Percentiles rank a stretch among this genome's conserved stretches.
Conservation (phyloP, 1,284 basidiomycete species). For the Xerocomus nothofagi region DNA sequence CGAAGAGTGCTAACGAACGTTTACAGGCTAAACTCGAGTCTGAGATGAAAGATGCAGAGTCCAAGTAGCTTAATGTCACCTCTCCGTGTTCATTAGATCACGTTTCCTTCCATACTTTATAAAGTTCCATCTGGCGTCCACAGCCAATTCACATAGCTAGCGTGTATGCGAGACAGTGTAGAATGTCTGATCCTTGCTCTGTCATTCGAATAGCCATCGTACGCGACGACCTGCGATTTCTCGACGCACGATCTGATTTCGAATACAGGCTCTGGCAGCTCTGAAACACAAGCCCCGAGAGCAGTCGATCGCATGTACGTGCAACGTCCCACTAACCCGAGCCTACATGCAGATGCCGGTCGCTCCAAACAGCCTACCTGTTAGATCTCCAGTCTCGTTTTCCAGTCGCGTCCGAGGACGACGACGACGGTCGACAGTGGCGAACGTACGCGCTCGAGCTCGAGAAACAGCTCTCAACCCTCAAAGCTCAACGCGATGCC, state of each 20-base stretch:
- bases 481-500: slow-evolving; percentile 22
- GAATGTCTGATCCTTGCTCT: slow-evolving; percentile 20
- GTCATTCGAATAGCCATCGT: slow-evolving; percentile 29
- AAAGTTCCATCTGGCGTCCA: too few species aligned
- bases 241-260: not conserved
- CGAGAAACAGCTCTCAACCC: slow-evolving; percentile 23
- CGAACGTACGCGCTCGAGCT: slow-evolving; percentile 31
- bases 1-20: slow-evolving; percentile 18
- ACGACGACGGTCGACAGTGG: slow-evolving; percentile 17
- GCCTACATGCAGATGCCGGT: not conserved
- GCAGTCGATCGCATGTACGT: slow-evolving; percentile 26
- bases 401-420: slow-evolving; percentile 6
- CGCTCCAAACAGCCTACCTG: slow-evolving; percentile 27
- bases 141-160: not conserved
- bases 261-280: slow-evolving; percentile 23
- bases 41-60: slow-evolving; percentile 24
- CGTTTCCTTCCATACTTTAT: not conserved
- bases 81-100: slow-evolving; percentile 11
- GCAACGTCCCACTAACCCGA: not conserved
- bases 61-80: slow-evolving; percentile 19
- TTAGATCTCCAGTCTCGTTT: slow-evolving; percentile 31
- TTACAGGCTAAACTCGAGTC: slow-evolving; percentile 32
- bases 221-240: not conserved
- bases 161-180: not conserved
- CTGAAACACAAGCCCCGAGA: slow-evolving; percentile 30